A percentile compares a stretch with the other conserved stretches of the same genome.
These are phyloP conservation scores for Aspergillus homomorphus DNA, from an alignment of 495 filamentous ascomycete species.

Conservation along the genomic window DNA sequence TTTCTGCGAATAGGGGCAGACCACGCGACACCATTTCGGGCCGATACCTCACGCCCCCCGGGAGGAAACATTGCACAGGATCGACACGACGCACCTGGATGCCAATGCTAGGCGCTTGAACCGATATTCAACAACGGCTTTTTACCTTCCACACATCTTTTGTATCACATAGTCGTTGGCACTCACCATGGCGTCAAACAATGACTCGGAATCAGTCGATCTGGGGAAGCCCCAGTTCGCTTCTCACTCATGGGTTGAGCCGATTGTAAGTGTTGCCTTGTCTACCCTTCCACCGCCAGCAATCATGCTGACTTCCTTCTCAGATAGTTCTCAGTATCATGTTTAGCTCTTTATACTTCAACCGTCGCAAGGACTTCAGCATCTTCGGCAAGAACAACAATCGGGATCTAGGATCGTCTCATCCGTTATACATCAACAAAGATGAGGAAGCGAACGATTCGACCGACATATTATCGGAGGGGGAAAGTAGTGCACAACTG, in stretches of 20 bases:
- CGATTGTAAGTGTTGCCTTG: conserved; percentile 43
- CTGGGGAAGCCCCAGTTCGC: conserved; percentile 33
- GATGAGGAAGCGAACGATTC: conserved; percentile 37
- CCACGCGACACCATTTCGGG: conserved; percentile 3
- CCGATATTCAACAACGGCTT: neutral
- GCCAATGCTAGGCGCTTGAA: neutral
- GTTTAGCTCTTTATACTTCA: conserved; percentile 53
- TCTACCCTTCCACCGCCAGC: neutral
- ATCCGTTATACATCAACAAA: conserved; percentile 25
- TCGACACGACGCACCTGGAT: neutral
- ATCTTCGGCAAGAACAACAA: conserved; percentile 35
- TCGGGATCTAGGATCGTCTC: conserved; percentile 16
- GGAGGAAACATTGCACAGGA: neutral
- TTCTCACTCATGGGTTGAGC: conserved; percentile 53
- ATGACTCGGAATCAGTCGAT: conserved; percentile 12
- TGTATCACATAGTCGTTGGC: neutral
- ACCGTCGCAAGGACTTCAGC: conserved; percentile 47
- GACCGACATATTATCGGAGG: conserved; percentile 36
- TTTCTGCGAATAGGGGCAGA: neutral
- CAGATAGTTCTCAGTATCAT: conserved; percentile 60
- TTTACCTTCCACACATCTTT: neutral
- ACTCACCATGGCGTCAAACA: conserved; percentile 5
- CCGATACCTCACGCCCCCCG: neutral
- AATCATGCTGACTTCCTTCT: neutral
- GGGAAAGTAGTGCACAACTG: conserved; percentile 26